Evolutionary conservation across 192 early-diverging fungal genomes (phyloP).

Genomic region (Linnemannia schmuckeri): DNA sequence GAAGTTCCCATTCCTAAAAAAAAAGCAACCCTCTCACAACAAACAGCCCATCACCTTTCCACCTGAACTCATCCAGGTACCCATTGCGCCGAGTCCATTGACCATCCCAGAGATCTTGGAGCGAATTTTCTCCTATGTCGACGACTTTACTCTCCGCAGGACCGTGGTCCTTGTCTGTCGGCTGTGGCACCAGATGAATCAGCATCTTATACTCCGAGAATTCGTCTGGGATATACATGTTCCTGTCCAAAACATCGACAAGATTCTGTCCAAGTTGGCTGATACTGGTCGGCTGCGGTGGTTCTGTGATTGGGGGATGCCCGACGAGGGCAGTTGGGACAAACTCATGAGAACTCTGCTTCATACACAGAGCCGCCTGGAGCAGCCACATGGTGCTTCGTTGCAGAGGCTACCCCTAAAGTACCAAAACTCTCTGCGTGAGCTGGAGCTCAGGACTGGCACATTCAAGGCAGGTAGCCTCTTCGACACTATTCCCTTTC

Average conservation of each 20-base stretch:
- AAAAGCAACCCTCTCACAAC: neutral
- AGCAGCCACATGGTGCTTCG: neutral
- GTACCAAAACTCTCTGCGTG: neutral
- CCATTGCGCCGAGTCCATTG: neutral
- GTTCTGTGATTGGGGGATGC: neutral
- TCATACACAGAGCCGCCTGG: neutral
- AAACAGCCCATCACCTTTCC: neutral
- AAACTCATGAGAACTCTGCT: neutral
- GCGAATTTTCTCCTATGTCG: conserved; percentile 5
- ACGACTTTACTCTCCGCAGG: neutral
- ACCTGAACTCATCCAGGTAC: neutral
- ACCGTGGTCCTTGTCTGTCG: neutral
- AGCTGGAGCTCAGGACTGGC: neutral
- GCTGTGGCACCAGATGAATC: neutral
- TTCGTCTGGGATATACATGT: neutral
- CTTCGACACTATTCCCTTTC: neutral
- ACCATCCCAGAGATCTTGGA: neutral
- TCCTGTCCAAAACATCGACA: neutral
- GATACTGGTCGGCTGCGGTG: neutral
- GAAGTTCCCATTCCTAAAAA: neutral
- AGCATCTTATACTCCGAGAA: neutral
- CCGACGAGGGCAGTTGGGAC: neutral
- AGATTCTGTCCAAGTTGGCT: neutral
- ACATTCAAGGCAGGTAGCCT: neutral
- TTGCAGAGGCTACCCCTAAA: neutral